Evolutionary conservation across 805 yeast species (phyloP).

Genomic region (Metschnikowia henanensis): DNA sequence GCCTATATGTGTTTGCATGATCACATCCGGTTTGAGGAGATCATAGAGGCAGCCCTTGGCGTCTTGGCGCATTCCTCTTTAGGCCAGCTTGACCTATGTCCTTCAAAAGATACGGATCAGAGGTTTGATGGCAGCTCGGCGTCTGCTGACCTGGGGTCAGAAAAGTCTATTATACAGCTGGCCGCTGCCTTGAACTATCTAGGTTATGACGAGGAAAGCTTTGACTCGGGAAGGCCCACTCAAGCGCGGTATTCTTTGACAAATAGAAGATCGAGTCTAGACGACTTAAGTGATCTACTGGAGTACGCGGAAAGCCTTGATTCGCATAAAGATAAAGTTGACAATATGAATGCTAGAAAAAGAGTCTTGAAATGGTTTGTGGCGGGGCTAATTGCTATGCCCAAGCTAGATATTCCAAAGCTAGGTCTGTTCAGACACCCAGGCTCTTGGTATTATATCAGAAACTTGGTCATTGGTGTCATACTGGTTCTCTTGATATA

Average conservation of each 20-base stretch:
- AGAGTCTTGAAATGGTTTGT: constrained; percentile 29
- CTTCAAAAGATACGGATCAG: neutral
- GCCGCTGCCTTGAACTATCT: constrained; percentile 8
- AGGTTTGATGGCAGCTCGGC: neutral
- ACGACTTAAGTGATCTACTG: constrained; percentile 30
- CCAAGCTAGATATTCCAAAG: constrained; percentile 37
- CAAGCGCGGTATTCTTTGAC: neutral
- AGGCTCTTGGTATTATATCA: constrained; percentile 39
- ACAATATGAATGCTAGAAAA: constrained; percentile 24
- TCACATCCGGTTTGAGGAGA: constrained; percentile 26
- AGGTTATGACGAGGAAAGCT: neutral
- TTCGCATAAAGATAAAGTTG: constrained; percentile 16
- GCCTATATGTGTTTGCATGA: constrained; percentile 33
- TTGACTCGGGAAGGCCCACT: neutral
- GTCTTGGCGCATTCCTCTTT: constrained; percentile 1
- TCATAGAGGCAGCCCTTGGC: constrained; percentile 26
- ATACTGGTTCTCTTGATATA: constrained; percentile 30
- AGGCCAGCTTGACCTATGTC: neutral
- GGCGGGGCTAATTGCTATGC: constrained; percentile 27
- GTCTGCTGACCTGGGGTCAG: constrained; percentile 1
- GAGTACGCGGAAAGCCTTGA: constrained; percentile 19
- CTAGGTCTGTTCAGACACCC: constrained; percentile 40
- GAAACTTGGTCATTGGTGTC: constrained; percentile 34
- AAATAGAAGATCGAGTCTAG: constrained; percentile 25
- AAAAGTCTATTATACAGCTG: constrained; percentile 6